Base-by-base conservation (phyloP, 306 rosid species). In the Chamaecrista fasciculata region DNA sequence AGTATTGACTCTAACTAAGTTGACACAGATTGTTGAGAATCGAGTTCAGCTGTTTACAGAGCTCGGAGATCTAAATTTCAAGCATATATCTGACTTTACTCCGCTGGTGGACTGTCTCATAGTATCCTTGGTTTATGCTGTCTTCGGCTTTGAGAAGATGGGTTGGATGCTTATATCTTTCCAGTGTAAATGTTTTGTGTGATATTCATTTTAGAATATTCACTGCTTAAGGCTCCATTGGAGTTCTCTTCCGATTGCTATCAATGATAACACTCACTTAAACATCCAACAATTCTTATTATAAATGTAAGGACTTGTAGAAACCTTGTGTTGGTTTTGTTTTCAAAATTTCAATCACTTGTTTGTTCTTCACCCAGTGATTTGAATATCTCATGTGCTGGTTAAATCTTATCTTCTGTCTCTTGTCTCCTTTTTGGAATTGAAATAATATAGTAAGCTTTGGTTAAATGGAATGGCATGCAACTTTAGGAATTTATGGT, bases 11-110 rank as follows among this genome's bases (percentile, higher is more conserved):
- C 6, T 63, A n/a, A n/a, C n/a, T n/a, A n/a, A n/a, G n/a, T n/a
- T 67, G 39, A 63, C 23, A 9, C 85, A 88, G 95, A 79, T 83
- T 29, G 92, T 88, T 5, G 98, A 86, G 80, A 82, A 50, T 78
- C 96, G 96, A 37, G 58, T 81, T 81, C 79, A 79, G 40, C 79
- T 86, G 56, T 71, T 94, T 18, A 63, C 58, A 9, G 82, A 79
- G 57, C 86, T 90, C 16, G 82, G 81, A 47, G 71, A 83, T 18
- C 24, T 88, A 19, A 76, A 85, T 19, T 77, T 85, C 55, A 78
- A 76, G 14, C 76, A 83, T 37, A 63, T 72, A 66, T 81, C 88
- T 0, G 80, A 88, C 12, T 24, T 79, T 72, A 76, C 57, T 76
- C 81, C 88, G n/a, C 69, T 84, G 61, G 40, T 71, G 24, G 81